Conservation (phyloP, 768 basidiomycete species). For the Lepiota venenata region DNA sequence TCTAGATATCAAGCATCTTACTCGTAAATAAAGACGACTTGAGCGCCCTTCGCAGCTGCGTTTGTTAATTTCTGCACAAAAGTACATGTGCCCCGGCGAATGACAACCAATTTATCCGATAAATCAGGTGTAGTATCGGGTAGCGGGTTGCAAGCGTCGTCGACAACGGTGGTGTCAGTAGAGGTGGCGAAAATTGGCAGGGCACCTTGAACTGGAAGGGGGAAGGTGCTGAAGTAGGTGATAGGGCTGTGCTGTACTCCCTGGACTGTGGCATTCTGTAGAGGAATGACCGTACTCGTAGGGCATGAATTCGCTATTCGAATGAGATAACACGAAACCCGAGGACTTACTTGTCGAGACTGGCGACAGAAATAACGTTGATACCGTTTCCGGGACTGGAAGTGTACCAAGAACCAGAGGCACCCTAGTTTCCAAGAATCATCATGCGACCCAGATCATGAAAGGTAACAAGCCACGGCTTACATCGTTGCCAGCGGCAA, state of each 20-base stretch:
- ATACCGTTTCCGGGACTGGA: slow-evolving; percentile 49
- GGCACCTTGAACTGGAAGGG: slow-evolving; percentile 41
- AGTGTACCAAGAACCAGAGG: slow-evolving; percentile 60
- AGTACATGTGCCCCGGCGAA: slow-evolving; percentile 57
- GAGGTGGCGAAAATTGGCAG: slow-evolving; percentile 59
- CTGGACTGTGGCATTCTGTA: slow-evolving; percentile 51
- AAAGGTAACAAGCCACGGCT: slow-evolving; percentile 3
- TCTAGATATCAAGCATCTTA: slow-evolving; percentile 23
- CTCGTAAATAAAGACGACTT: slow-evolving; percentile 51
- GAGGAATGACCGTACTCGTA: slow-evolving; percentile 47
- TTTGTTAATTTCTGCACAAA: slow-evolving; percentile 55
- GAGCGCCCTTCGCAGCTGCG: slow-evolving; percentile 49
- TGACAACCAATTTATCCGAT: slow-evolving; percentile 46
- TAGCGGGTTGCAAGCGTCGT: slow-evolving; percentile 59
- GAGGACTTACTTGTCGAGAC: slow-evolving; percentile 44
- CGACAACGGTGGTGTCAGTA: slow-evolving; percentile 44
- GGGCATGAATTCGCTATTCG: not conserved
- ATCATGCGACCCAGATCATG: not conserved
- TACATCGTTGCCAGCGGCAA: slow-evolving; percentile 56
- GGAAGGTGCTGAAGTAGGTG: slow-evolving; percentile 49
- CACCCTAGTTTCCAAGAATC: slow-evolving; percentile 29
- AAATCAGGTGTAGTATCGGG: slow-evolving; percentile 54
- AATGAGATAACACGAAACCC: not conserved
- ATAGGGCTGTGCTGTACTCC: slow-evolving; percentile 47
- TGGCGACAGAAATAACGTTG: slow-evolving; percentile 55